These are phyloP conservation scores for Dothistroma pini DNA, from an alignment of 2,329 filamentous ascomycete species.

Conservation along the genomic window DNA sequence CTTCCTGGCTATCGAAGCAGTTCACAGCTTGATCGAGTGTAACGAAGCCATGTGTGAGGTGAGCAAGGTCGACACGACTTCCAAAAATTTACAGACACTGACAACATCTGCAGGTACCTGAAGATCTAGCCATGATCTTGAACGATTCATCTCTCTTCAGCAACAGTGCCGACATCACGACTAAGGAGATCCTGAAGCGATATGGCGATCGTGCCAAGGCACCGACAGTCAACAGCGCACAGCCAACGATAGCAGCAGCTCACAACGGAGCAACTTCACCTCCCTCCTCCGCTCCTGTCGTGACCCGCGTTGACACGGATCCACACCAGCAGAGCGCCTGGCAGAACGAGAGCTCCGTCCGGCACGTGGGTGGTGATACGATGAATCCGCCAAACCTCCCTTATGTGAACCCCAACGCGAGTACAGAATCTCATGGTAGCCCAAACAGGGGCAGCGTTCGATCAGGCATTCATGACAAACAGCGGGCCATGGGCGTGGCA, in stretches of 20 bases:
- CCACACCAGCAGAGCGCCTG: constrained; percentile 65
- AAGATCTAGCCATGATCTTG: constrained; percentile 81
- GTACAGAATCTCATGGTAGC: constrained; percentile 32
- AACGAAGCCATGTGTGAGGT: constrained; percentile 98
- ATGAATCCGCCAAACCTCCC: constrained; percentile 29
- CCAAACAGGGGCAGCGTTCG: constrained; percentile 29
- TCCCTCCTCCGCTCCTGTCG: constrained; percentile 49
- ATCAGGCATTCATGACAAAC: constrained; percentile 26
- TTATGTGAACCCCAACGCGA: constrained; percentile 29
- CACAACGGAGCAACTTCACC: constrained; percentile 38
- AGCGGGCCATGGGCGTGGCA: constrained; percentile 25
- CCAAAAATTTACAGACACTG: constrained; percentile 15
- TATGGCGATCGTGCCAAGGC: constrained; percentile 77
- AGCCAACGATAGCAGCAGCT: constrained; percentile 26
- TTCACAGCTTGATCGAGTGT: constrained; percentile 83
- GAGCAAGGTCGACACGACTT: constrained; percentile 38
- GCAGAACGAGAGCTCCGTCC: constrained; percentile 79
- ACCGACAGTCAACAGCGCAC: constrained; percentile 39
- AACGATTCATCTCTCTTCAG: constrained; percentile 80
- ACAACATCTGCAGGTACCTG: constrained; percentile 66
- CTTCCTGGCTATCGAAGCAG: constrained; percentile 88
- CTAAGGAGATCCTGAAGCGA: constrained; percentile 92
- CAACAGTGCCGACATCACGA: constrained; percentile 80
- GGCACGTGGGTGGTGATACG: constrained; percentile 55
- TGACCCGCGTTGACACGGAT: constrained; percentile 81